A percentile compares a stretch with the other conserved stretches of the same genome.
Conservation (phyloP, 148 eudicot genomes). For the Rhododendron vialii region DNA sequence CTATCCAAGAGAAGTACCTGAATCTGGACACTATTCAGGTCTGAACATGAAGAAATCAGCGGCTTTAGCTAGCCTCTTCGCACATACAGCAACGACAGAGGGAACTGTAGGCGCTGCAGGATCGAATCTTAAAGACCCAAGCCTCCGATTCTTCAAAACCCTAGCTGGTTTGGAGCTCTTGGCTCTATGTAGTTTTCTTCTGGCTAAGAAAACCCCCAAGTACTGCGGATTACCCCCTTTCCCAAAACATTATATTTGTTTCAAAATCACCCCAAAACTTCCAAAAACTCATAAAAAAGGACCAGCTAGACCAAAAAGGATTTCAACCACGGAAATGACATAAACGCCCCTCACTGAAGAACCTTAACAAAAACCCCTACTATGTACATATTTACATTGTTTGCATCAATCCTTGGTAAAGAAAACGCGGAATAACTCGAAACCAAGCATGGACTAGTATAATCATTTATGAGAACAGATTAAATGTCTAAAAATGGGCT, state of each 20-base stretch:
- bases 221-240: not conserved
- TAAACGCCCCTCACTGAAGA: not conserved
- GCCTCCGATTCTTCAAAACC: not conserved
- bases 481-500: no score
- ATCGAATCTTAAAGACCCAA: not conserved
- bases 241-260: not conserved
- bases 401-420: not conserved
- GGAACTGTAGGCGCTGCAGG: not conserved
- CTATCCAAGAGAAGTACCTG: no score
- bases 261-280: not conserved
- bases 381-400: not conserved
- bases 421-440: no score
- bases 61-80: not conserved
- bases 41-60: not conserved
- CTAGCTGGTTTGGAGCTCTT: not conserved
- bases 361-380: not conserved
- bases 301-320: not conserved
- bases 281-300: not conserved
- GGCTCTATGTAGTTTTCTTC: not conserved
- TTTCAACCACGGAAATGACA: not conserved
- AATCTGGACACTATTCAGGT: no score
- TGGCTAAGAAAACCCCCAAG: not conserved
- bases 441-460: no score
- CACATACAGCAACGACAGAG: not conserved
- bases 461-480: no score